Evolutionary conservation across 2,329 filamentous ascomycete genomes (phyloP).

Genomic region (Rutstroemia sp.): DNA sequence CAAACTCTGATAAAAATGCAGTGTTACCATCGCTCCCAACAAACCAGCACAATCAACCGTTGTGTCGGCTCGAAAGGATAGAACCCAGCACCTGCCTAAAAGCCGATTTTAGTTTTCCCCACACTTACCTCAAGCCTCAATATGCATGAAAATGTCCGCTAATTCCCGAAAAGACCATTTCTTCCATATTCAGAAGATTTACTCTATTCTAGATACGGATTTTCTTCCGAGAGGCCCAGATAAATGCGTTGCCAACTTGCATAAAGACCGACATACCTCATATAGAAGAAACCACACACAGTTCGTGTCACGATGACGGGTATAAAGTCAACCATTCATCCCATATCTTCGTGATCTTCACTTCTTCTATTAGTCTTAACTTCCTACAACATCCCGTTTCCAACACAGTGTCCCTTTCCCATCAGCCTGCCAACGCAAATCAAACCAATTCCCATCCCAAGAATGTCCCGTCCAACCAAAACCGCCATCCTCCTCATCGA

Average conservation of each 20-base stretch:
- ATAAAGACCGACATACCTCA: neutral
- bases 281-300: neutral
- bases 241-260: neutral
- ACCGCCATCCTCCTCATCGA: constrained; percentile 25
- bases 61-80: no score
- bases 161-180: neutral
- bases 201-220: neutral
- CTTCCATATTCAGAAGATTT: neutral
- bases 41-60: no score
- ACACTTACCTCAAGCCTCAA: neutral
- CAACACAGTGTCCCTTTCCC: no score
- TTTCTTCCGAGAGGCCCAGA: neutral
- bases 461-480: neutral
- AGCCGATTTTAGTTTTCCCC: neutral
- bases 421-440: neutral
- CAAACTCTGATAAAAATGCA: no score
- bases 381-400: neutral
- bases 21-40: no score
- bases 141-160: neutral
- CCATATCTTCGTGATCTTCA: neutral
- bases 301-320: neutral
- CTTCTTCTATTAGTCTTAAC: neutral
- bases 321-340: neutral
- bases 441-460: neutral
- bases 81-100: neutral